Evolutionary conservation across 2,329 filamentous ascomycete genomes (phyloP).

Genomic region (Tolypocladium nubicola): DNA sequence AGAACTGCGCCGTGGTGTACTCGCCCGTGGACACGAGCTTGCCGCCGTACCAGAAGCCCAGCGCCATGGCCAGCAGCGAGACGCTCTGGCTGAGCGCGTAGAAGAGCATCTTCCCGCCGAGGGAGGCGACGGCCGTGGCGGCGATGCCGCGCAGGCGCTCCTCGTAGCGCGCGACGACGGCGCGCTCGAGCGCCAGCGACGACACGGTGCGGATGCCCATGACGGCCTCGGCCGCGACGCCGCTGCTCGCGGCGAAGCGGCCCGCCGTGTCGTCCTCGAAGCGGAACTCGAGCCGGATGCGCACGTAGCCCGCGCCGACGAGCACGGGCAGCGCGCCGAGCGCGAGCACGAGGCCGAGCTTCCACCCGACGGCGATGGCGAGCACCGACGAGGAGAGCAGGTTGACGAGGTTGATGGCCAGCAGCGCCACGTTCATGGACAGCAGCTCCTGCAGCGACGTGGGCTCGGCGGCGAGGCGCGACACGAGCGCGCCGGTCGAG

Average conservation of each 20-base stretch:
- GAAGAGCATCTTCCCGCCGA: conserved; percentile 29
- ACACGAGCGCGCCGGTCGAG: conserved; percentile 26
- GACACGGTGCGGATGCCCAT: conserved; percentile 37
- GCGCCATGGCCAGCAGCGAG: conserved; percentile 25
- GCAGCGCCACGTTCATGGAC: conserved; percentile 34
- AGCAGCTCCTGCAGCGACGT: conserved; percentile 40
- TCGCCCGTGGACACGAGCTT: conserved; percentile 31
- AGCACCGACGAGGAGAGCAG: conserved; percentile 33
- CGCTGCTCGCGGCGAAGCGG: conserved; percentile 35
- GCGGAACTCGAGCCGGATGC: conserved; percentile 36
- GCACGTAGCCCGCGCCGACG: conserved; percentile 31
- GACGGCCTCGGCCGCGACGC: conserved; percentile 38
- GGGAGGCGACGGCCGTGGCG: conserved; percentile 13
- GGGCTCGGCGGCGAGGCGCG: conserved; percentile 25
- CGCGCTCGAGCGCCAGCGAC: conserved; percentile 34
- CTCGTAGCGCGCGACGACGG: conserved; percentile 26
- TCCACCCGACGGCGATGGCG: conserved; percentile 36
- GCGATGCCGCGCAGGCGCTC: conserved; percentile 20
- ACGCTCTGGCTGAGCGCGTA: conserved; percentile 29
- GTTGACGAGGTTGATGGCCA: conserved; percentile 35
- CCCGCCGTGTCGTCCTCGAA: conserved; percentile 32
- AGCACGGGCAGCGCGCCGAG: conserved; percentile 35
- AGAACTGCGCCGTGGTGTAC: conserved; percentile 35
- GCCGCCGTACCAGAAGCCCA: conserved; percentile 31
- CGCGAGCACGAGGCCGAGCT: conserved; percentile 35